Evolutionary conservation across 495 filamentous ascomycete genomes (phyloP), one percentile per base, ranked within the genome.

Genomic region (Penicillium cosmopolitanum): DNA sequence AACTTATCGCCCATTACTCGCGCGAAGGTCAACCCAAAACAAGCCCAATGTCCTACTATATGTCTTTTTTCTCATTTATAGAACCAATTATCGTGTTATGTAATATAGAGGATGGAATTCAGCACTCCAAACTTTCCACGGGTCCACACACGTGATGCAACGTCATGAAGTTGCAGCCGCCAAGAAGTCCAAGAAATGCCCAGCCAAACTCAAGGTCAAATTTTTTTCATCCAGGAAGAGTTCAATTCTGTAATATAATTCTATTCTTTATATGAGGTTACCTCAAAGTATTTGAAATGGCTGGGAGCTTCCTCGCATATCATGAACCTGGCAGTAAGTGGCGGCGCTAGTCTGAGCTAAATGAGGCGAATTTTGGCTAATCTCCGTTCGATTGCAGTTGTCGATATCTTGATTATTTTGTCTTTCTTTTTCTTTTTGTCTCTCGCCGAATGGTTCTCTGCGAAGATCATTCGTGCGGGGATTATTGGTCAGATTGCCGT

Each of bases 391-490:
- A 36, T 48, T 51, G 1, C 46, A 74, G 72, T 67, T 36, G 67
- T 74, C 34, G 50, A 72, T 15, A 67, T 74, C 21, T 56, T 74
- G 5, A 56, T 72, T 2, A 64, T 74, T 15, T 50, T 74, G 7
- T 74, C 72, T 0, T 74, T 74, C 50, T 74, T 74, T 44, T 69
- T 74, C 48, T 62, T 74, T 52, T 55, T 72, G 12, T 72, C 69
- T 1, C 46, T 72, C 13, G 69, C 69, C 18, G 65, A 71, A 69
- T 72, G 67, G 66, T 33, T 69, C 0, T 74, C 69, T 0, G 66
- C 69, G 2, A 69, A 69, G 51, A 56, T 70, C 2, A 67, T 72
- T 34, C 67, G 65, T 4, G 72, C 72, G 13, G 72, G 72, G 2
- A 69, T 74, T 38, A 69, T 74, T 35, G 72, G 72, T 11, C 67